These are phyloP conservation scores for Basipetospora chlamydospora DNA, from an alignment of 2,329 filamentous ascomycete species.

Conservation along the genomic window DNA sequence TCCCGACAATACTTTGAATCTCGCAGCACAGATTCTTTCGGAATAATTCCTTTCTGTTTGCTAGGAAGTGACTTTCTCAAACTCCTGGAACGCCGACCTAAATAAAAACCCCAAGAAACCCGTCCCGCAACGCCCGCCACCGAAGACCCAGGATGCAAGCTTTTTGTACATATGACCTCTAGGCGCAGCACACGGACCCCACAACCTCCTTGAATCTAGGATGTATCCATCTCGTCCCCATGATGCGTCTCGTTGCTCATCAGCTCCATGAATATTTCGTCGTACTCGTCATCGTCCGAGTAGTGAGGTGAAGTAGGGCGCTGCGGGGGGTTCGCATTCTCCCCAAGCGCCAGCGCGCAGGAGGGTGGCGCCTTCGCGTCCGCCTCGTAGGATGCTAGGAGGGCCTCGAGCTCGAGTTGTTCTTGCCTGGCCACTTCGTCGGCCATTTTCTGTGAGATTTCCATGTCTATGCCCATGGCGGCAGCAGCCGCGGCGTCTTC, in stretches of 20 bases:
- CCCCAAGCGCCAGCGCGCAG: conserved; percentile 8
- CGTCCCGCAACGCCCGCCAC: too few relatives aligned
- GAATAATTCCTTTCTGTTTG: too few relatives aligned
- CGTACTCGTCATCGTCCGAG: conserved; percentile 46
- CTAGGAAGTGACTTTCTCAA: not conserved
- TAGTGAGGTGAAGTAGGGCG: conserved; percentile 21
- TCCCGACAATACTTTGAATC: not conserved
- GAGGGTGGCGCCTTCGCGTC: conserved; percentile 7
- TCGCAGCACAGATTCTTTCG: not conserved
- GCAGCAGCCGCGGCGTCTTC: conserved; percentile 24
- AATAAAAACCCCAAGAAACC: not conserved
- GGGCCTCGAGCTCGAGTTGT: conserved; percentile 41
- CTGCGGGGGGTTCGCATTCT: conserved; percentile 10
- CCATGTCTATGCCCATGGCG: conserved; percentile 16
- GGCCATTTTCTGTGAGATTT: conserved; percentile 26
- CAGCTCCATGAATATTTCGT: conserved; percentile 38
- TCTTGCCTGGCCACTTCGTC: conserved; percentile 37
- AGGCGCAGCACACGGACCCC: too few relatives aligned
- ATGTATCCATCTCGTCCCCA: conserved; percentile 4
- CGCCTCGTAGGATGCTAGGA: conserved; percentile 32
- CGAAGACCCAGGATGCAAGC: too few relatives aligned
- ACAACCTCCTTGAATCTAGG: not conserved
- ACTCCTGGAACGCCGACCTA: not conserved
- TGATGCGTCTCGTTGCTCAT: not conserved
- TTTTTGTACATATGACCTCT: too few relatives aligned